Evolutionary conservation across 2,329 filamentous ascomycete species (phyloP), one percentile per base, ranked within the genome.

Genomic region (Aspergillus sp.): DNA sequence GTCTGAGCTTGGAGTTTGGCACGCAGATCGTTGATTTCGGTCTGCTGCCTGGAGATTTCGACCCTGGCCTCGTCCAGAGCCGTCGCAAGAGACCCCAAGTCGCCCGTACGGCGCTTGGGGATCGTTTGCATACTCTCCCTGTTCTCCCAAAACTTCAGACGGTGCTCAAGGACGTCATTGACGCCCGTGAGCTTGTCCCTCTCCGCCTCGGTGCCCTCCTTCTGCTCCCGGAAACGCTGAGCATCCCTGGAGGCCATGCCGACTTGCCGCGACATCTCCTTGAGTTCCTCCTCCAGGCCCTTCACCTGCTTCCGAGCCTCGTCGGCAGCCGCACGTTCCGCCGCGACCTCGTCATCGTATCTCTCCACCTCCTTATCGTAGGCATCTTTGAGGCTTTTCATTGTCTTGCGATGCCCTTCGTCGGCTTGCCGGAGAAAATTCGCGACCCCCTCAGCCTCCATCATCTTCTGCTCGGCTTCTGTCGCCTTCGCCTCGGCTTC

Each of bases 41-140:
- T 48, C 36, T 57, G 38, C 53, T 62, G 60, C 39, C 64, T 36
- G 5, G 62, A 53, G 15, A 63, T 47, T n/a, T 21, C 63, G 27
- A 66, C 54, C 27, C 60, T 38, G 39, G 54, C 53, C 23, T 66
- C 39, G n/a, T 51, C 59, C 15, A 68, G 58, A 5, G 62, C 67
- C 6, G 64, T 60, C 7, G 52, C 41, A 38, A 62, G 60, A 5
- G 62, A 66, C 3, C 58, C 60, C 27, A 56, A 21, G 13, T 64
- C 54, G 17, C 55, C 49, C 3, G 60, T 59, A 4, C 59, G 62
- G 5, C 60, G 59, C 47, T 64, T 65, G 27, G 63, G 58, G 21
- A 65, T 62, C 21, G 53, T 56, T 48, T 69, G 61, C 2, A 19
- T 44, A 15, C 10, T 42, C 27, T 30, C 48, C 17, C 36, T 23